Base-by-base conservation (phyloP, 768 basidiomycete genomes). In the Lactarius deliciosus region DNA sequence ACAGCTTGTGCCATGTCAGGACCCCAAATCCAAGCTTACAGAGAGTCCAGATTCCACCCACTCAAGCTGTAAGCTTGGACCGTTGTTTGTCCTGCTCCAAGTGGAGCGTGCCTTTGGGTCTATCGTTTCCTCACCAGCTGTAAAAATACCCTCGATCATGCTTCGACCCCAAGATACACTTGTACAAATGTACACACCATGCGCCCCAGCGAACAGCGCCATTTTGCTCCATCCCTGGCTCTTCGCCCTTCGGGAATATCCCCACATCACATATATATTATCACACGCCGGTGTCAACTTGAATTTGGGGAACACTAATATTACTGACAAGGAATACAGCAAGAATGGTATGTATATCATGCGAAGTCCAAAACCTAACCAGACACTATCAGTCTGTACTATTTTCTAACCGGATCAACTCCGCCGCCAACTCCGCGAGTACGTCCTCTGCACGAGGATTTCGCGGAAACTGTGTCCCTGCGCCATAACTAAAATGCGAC, bases 401-500 rank as follows among this genome's bases (percentile, higher is more conserved):
- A 30, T 38, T 30, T 45, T 90, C 89, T 28, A 77, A 78, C 64
- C 84, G 82, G 18, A 84, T 83, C 38, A 93, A 79, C 64, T 85
- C 86, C 36, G 73, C 76, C 15, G 89, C 91, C 28, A 94, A 79
- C 59, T 82, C 81, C n/a, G 81, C 81, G 36, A 94, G 78, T 78
- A 88, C 80, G 57, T 83, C 83, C 55, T 91, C 87, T 25, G 90
- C 81, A 56, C 80, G 81, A 0, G 88, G 85, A 75, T 91, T 91
- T 54, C 84, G 84, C 20, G 87, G 86, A 72, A 89, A 93, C 20
- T 76, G 78, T 73, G 78, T 80, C 5, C 92, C 92, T 73, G 91
- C 85, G 9, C 91, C 91, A 34, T 76, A 88, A 65, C 65, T 73
- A 54, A 58, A 25, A 45, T 43, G 30, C 45, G 40, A 43, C 36